These are phyloP conservation scores for Vachellia collinsii DNA, from an alignment of 306 rosid species.

Conservation along the genomic window DNA sequence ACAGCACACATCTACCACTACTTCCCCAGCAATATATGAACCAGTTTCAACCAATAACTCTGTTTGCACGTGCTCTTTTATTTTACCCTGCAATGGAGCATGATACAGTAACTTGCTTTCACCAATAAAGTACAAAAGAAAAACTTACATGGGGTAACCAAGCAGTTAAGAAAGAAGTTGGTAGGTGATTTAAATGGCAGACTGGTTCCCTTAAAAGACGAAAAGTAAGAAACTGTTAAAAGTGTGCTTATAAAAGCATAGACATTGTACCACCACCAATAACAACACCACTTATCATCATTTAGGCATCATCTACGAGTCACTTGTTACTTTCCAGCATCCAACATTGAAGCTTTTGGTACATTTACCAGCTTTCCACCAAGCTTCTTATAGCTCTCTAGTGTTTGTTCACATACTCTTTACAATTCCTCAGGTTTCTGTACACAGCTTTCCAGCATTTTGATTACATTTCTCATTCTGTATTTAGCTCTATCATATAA, in stretches of 20 bases:
- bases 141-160: not conserved
- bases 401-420: not conserved
- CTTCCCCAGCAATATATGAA: not conserved
- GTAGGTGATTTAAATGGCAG: not conserved
- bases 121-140: not conserved
- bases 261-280: not conserved
- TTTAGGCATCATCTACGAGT: not conserved
- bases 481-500: not conserved
- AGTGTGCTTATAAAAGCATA: not conserved
- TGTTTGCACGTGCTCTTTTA: not conserved
- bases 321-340: not conserved
- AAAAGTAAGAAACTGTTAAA: not conserved
- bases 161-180: not conserved
- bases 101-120: not conserved
- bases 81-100: not conserved
- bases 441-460: not conserved
- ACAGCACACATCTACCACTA: not conserved
- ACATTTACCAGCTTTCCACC: not conserved
- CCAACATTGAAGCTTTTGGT: not conserved
- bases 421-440: not conserved
- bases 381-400: not conserved
- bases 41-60: not conserved
- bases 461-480: not conserved
- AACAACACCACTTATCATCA: not conserved
- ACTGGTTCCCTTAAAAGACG: not conserved